Base-by-base conservation (phyloP, 2,329 filamentous ascomycete species). In the Aspergillus sp. region DNA sequence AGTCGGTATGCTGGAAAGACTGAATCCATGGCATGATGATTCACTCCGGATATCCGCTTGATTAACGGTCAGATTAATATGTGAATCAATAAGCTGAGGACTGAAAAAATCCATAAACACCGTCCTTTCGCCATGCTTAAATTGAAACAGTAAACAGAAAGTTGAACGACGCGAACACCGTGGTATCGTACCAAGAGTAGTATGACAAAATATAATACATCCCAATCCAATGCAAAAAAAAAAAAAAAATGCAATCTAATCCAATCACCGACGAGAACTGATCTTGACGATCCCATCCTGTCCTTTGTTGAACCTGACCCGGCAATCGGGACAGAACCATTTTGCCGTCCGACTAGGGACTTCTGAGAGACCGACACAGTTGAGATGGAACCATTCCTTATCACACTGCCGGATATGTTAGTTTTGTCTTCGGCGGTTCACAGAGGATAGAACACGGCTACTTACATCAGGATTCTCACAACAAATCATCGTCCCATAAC, bases 311-410 rank as follows among this genome's bases (percentile, higher is more conserved):
- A 71, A 63, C 57, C 73, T 78, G 57, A 76, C 72, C 41, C 76
- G 66, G 57, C 82, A 84, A 37, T 82, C 77, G 1, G 80, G 80
- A 64, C 82, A 85, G 58, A 81, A 85, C 82, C 82, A 85, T 63
- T 82, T 83, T 9, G 76, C 74, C 10, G 80, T 75, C 20, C 80
- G 73, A n/a, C 75, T 74, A 6, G 82, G 82, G 27, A 80, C 72
- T 46, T 81, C 79, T 5, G 71, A 70, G 15, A 85, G 68, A 12
- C 75, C 74, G 22, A 85, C 75, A 53, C 82, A 85, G 32, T 74
- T 72, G 42, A 84, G 73, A 58, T 85, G 82, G 61, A 85, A 85
- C 82, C 82, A 85, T 65, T 84, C 81, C 39, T 74, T 77, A 53
- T 83, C 79, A 64, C 82, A 85, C 75, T 83, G 54, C n/a, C 10